phyloP scores from a whole-genome alignment of 768 basidiomycete species.

The Lentinula guzmanii region DNA sequence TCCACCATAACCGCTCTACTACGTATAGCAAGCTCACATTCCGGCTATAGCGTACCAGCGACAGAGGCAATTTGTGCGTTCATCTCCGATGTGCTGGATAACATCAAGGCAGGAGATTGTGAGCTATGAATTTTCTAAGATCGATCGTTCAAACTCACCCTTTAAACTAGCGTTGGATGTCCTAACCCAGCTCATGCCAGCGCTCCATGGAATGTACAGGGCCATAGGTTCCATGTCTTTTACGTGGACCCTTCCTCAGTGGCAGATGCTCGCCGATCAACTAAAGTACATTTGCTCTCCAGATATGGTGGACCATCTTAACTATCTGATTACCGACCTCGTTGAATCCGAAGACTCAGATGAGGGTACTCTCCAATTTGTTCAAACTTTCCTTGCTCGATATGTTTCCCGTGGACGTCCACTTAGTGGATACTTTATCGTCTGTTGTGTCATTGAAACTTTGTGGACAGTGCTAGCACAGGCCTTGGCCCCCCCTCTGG shows the following conservation, averaged over 20 bases:
- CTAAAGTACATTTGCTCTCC: slow-evolving; percentile 59
- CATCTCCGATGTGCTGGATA: slow-evolving; percentile 47
- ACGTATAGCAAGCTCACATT: slow-evolving; percentile 50
- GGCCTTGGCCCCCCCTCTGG: slow-evolving; percentile 36
- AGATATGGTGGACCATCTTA: slow-evolving; percentile 66
- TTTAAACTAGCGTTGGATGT: slow-evolving; percentile 54
- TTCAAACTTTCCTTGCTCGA: slow-evolving; percentile 66
- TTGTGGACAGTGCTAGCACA: slow-evolving; percentile 84
- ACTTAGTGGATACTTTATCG: slow-evolving; percentile 79
- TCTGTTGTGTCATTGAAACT: slow-evolving; percentile 85
- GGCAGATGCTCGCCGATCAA: slow-evolving; percentile 47
- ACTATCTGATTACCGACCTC: slow-evolving; percentile 62
- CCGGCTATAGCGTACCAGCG: slow-evolving; percentile 41
- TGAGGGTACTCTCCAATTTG: slow-evolving; percentile 44
- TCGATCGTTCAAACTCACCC: not conserved
- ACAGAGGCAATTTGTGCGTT: slow-evolving; percentile 59
- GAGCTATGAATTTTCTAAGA: slow-evolving; percentile 18
- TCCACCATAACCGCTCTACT: slow-evolving; percentile 75
- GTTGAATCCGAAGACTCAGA: slow-evolving; percentile 48
- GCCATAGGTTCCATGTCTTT: slow-evolving; percentile 78
- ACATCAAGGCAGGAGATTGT: slow-evolving; percentile 52
- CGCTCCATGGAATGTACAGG: slow-evolving; percentile 82
- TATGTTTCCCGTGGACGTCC: slow-evolving; percentile 75
- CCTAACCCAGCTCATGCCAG: slow-evolving; percentile 71
- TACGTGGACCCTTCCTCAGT: slow-evolving; percentile 64